Evolutionary conservation across 805 yeast genomes (phyloP).

Genomic region (Myxozyma melibiosi): DNA sequence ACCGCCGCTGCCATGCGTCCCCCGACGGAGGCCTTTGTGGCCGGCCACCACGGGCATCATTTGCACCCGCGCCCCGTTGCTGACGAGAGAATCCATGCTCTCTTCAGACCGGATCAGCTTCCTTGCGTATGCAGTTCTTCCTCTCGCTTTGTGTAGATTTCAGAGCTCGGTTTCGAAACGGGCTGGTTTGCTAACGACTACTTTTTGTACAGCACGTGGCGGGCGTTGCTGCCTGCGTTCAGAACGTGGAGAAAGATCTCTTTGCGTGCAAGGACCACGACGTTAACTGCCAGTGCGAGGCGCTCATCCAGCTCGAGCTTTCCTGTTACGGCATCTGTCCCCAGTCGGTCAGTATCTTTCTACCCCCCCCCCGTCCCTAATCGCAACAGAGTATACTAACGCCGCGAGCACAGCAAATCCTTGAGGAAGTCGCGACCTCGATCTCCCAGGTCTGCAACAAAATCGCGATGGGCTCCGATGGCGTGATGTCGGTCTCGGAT

Average conservation of each 20-base stretch:
- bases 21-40: not conserved
- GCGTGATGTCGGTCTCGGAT: not conserved
- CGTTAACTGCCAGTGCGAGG: slow-evolving; percentile 29
- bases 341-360: slow-evolving; percentile 20
- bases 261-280: slow-evolving; percentile 21
- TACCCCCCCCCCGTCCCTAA: no score
- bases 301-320: slow-evolving; percentile 29
- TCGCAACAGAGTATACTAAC: no score
- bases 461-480: slow-evolving; percentile 12
- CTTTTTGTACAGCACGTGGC: slow-evolving; percentile 20
- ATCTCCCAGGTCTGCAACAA: slow-evolving; percentile 27
- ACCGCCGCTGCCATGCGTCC: not conserved
- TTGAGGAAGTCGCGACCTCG: slow-evolving; percentile 20
- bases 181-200: not conserved
- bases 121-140: slow-evolving; percentile 27
- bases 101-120: slow-evolving; percentile 29
- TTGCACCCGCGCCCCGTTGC: not conserved
- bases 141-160: no score
- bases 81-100: slow-evolving; percentile 5
- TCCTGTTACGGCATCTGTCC: slow-evolving; percentile 34
- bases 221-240: slow-evolving; percentile 32
- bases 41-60: slow-evolving; percentile 6
- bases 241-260: slow-evolving; percentile 20
- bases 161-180: not conserved
- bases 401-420: slow-evolving; percentile 14